Percentiles rank a stretch among this genome's conserved stretches.
These are phyloP conservation scores for Serendipita sp. DNA, from an alignment of 1,284 basidiomycete species.

Conservation along the genomic window DNA sequence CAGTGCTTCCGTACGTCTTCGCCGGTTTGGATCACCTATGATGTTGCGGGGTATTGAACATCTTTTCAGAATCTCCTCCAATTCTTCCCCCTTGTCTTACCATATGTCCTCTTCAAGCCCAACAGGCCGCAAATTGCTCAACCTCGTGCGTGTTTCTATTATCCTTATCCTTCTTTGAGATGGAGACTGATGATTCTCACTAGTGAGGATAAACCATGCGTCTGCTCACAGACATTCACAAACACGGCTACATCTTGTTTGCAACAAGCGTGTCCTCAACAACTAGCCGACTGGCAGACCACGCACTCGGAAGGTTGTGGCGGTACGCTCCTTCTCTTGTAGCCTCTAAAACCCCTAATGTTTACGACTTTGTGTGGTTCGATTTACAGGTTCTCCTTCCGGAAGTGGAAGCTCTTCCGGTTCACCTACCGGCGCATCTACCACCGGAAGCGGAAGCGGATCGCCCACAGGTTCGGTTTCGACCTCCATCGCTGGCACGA, in stretches of 20 bases:
- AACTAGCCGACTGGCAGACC: not conserved
- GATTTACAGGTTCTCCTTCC: not conserved
- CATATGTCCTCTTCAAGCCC: not conserved
- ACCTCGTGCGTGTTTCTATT: not conserved
- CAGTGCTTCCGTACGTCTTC: not conserved
- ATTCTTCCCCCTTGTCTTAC: not conserved
- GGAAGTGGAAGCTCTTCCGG: not conserved
- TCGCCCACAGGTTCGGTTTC: too few species aligned
- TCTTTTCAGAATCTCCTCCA: not conserved
- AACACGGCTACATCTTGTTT: not conserved
- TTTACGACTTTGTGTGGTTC: not conserved
- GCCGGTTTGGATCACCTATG: not conserved
- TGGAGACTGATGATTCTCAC: not conserved
- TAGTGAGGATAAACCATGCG: not conserved
- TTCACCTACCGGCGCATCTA: not conserved
- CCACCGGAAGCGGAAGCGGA: not conserved
- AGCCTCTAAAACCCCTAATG: not conserved
- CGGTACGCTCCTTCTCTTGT: not conserved
- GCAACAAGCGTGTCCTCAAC: not conserved
- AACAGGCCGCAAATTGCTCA: not conserved
- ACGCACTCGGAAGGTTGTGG: not conserved
- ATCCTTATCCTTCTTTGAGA: not conserved
- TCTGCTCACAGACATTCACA: not conserved
- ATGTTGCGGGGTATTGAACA: not conserved
- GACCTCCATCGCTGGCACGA: too few species aligned